Evolutionary conservation across 2,329 filamentous ascomycete species (phyloP).

Genomic region (Botryotinia narcissicola): DNA sequence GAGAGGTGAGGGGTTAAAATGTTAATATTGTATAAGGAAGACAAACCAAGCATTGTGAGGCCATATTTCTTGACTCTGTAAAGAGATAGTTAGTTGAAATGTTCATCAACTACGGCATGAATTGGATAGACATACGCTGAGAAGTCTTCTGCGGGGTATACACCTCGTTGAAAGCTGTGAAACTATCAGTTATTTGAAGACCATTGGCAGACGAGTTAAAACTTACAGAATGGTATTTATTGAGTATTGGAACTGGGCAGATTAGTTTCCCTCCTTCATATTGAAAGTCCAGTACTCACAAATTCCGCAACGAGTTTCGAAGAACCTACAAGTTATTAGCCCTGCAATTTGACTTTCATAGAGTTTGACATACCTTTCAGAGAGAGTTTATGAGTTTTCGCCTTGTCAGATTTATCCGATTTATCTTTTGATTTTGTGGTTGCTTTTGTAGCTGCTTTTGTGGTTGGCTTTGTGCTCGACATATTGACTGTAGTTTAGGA

Average conservation of each 20-base stretch:
- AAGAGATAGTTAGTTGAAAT: conserved; percentile 19
- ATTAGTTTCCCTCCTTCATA: conserved; percentile 22
- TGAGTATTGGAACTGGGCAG: conserved; percentile 82
- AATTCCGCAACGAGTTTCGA: conserved; percentile 94
- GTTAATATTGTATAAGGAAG: neutral
- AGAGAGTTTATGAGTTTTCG: conserved; percentile 92
- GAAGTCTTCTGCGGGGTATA: conserved; percentile 95
- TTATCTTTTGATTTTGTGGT: conserved; percentile 34
- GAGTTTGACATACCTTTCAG: conserved; percentile 65
- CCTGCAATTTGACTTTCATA: conserved; percentile 13
- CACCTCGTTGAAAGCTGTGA: conserved; percentile 75
- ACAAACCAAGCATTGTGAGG: conserved; percentile 58
- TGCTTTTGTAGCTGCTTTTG: neutral
- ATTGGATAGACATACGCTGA: conserved; percentile 63
- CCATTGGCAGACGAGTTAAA: neutral
- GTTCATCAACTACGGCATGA: neutral
- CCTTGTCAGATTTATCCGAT: conserved; percentile 59
- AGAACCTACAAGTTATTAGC: conserved; percentile 51
- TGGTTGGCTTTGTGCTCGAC: conserved; percentile 4
- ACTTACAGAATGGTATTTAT: conserved; percentile 92
- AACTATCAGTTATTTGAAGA: neutral
- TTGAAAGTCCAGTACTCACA: conserved; percentile 52
- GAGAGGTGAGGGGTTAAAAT: too few relatives aligned
- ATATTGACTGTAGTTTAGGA: neutral
- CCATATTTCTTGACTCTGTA: conserved; percentile 96